Conservation (phyloP, 2,329 filamentous ascomycete species). For the Hypomyces perniciosus region DNA sequence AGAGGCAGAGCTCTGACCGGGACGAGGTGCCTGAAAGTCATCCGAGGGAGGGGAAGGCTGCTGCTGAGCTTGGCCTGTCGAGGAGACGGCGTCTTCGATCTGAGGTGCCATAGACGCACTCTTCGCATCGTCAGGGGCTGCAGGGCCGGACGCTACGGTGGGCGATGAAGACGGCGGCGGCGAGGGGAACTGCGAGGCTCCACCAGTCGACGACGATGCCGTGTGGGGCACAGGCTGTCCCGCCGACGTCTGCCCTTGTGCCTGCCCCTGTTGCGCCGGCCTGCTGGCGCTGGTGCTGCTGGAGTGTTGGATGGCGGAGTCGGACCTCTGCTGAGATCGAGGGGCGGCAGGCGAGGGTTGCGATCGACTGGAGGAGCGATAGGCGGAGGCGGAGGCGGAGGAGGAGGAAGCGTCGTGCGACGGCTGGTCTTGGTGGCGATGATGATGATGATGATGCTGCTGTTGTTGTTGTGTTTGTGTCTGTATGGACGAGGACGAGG, state of each 20-base stretch:
- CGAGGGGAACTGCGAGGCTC: conserved; percentile 46
- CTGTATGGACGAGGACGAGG: conserved; percentile 26
- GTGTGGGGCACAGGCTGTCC: conserved; percentile 4
- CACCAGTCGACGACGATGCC: conserved; percentile 29
- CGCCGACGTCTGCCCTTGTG: neutral
- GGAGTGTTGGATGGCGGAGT: neutral
- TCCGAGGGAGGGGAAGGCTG: conserved; percentile 33
- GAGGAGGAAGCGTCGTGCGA: conserved; percentile 7
- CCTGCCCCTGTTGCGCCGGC: conserved; percentile 7
- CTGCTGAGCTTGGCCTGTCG: conserved; percentile 16
- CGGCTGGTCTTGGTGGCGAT: conserved; percentile 33
- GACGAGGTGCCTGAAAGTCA: conserved; percentile 32
- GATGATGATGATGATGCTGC: neutral
- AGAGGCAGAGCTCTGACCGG: conserved; percentile 25
- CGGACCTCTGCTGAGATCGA: conserved; percentile 13
- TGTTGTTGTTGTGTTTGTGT: conserved; percentile 35
- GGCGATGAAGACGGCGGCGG: conserved; percentile 50
- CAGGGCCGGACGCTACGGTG: conserved; percentile 31
- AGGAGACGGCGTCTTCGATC: conserved; percentile 24
- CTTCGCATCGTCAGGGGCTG: conserved; percentile 36
- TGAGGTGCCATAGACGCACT: conserved; percentile 45
- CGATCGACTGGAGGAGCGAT: conserved; percentile 10
- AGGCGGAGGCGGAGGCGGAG: conserved; percentile 9
- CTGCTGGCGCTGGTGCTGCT: neutral
- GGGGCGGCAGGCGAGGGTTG: conserved; percentile 11